Percentiles rank a stretch among this genome's conserved stretches.
These are phyloP conservation scores for Tieghemiomyces parasiticus DNA, from an alignment of 192 early-diverging fungal species.

Conservation along the genomic window DNA sequence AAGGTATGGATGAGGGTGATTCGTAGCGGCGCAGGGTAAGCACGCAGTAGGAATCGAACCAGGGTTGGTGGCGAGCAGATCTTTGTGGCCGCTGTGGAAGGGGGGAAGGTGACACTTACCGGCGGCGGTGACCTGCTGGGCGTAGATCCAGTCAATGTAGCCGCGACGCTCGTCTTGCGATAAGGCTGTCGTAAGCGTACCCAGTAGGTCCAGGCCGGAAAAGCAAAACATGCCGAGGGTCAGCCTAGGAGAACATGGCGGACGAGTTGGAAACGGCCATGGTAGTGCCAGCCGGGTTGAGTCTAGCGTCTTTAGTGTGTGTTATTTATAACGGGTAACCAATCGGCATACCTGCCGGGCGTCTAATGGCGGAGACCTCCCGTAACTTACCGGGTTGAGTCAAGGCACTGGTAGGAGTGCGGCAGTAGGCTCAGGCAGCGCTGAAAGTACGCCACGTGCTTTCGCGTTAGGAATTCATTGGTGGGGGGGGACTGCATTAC, in stretches of 20 bases:
- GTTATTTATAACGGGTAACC: no score
- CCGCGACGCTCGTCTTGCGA: slow-evolving; percentile 33
- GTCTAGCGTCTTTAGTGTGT: no score
- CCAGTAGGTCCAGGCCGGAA: slow-evolving; percentile 65
- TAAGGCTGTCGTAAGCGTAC: slow-evolving; percentile 38
- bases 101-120: not conserved
- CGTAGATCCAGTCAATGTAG: slow-evolving; percentile 96
- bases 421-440: slow-evolving; percentile 55
- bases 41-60: not conserved
- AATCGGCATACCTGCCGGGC: no score
- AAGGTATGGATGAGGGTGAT: not conserved
- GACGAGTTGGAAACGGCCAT: no score
- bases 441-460: slow-evolving; percentile 58
- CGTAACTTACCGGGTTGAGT: slow-evolving; percentile 52
- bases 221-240: slow-evolving; percentile 75
- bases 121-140: slow-evolving; percentile 60
- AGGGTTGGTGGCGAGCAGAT: no score
- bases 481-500: not conserved
- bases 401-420: slow-evolving; percentile 42
- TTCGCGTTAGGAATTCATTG: not conserved
- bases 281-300: no score
- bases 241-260: no score
- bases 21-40: not conserved
- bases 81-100: slow-evolving; percentile 7
- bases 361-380: no score